These are phyloP conservation scores for Scenedesmus sp. DNA, from an alignment of 163 green algal genomes.

Conservation along the genomic window DNA sequence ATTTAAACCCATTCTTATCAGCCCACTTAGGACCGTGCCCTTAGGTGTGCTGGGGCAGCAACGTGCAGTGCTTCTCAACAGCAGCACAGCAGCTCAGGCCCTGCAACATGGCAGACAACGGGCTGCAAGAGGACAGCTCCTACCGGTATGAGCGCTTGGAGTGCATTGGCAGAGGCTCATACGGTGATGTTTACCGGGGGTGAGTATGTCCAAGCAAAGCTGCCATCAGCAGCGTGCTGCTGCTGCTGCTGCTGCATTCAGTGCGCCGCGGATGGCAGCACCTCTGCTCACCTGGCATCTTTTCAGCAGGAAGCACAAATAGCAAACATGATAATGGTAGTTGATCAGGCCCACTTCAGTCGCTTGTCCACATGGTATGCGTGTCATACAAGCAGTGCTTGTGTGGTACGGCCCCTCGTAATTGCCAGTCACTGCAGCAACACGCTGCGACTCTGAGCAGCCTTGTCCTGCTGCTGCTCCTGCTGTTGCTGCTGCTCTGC, in stretches of 20 bases:
- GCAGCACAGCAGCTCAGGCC: neutral
- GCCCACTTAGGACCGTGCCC: neutral
- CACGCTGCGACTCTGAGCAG: neutral
- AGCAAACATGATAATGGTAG: too few relatives aligned
- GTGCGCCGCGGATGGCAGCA: neutral
- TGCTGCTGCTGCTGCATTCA: neutral
- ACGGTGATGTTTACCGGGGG: conserved; percentile 85
- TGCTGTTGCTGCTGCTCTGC: neutral
- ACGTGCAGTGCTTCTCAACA: neutral
- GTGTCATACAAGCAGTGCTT: neutral
- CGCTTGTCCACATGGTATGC: too few relatives aligned
- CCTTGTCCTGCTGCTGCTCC: neutral
- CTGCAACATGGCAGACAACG: conserved; percentile 26
- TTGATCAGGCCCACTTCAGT: too few relatives aligned
- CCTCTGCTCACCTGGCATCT: neutral
- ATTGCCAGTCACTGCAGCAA: neutral
- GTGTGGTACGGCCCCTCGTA: neutral
- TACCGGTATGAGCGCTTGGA: conserved; percentile 62
- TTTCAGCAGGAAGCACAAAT: neutral
- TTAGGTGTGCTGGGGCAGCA: neutral
- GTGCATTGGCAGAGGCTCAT: conserved; percentile 82
- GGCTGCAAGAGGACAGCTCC: neutral
- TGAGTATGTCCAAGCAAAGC: conserved; percentile 51
- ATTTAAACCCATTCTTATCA: neutral
- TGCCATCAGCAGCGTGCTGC: neutral